phyloP scores from a whole-genome alignment of 768 basidiomycete species.

The Lactarius deliciosus region DNA sequence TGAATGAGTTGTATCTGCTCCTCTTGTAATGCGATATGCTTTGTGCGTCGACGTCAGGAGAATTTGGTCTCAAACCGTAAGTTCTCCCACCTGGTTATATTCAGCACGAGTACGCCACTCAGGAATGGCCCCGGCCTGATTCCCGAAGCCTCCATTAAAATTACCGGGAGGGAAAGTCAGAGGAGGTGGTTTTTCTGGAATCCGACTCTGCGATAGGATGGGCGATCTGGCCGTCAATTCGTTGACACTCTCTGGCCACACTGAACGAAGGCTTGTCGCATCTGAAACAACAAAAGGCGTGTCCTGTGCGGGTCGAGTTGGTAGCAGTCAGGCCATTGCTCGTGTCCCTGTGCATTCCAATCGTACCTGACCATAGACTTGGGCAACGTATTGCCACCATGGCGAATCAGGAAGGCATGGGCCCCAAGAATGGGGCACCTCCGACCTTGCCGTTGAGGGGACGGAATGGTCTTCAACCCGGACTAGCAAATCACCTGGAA shows the following conservation, averaged over 20 bases:
- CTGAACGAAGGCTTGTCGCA: background rate
- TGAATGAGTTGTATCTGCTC: background rate
- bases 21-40: background rate
- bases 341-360: background rate
- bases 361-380: background rate
- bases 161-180: background rate
- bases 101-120: background rate
- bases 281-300: background rate
- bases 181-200: background rate
- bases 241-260: background rate
- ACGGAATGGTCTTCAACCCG: background rate
- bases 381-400: background rate
- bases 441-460: background rate
- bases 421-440: background rate
- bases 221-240: background rate
- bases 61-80: background rate
- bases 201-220: background rate
- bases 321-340: background rate
- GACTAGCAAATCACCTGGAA: background rate
- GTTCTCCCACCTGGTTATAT: slow-evolving; percentile 1
- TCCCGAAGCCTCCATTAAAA: background rate
- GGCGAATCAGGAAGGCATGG: background rate
- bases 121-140: background rate
- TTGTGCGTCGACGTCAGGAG: background rate
- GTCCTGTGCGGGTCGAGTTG: background rate